These are phyloP conservation scores for Drechmeria coniospora DNA, from an alignment of 2,329 filamentous ascomycete genomes.

Conservation along the genomic window DNA sequence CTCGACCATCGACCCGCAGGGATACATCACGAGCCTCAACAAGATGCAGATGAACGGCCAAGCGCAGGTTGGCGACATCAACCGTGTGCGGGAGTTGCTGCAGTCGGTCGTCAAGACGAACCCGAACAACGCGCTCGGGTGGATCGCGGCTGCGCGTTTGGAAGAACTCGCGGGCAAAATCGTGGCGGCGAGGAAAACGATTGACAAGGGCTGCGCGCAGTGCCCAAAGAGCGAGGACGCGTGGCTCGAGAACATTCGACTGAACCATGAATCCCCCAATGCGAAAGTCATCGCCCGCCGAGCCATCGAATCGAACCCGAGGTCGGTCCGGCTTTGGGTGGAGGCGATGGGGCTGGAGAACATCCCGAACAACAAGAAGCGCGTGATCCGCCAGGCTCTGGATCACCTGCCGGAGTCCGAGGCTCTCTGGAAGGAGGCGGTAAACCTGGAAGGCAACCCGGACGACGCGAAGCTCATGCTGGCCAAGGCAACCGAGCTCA, in stretches of 20 bases:
- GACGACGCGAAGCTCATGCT: slow-evolving; percentile 78
- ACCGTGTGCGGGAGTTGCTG: slow-evolving; percentile 79
- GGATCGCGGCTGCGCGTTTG: slow-evolving; percentile 84
- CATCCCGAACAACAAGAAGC: slow-evolving; percentile 72
- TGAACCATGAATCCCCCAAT: slow-evolving; percentile 74
- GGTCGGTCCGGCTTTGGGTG: slow-evolving; percentile 81
- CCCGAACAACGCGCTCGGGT: slow-evolving; percentile 82
- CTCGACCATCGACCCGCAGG: slow-evolving; percentile 86
- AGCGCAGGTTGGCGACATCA: slow-evolving; percentile 83
- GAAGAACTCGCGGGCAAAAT: slow-evolving; percentile 89
- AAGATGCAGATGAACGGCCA: slow-evolving; percentile 70
- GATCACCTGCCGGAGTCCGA: slow-evolving; percentile 91
- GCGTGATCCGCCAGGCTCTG: slow-evolving; percentile 79
- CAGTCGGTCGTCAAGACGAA: slow-evolving; percentile 97
- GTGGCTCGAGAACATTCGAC: slow-evolving; percentile 88
- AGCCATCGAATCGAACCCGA: slow-evolving; percentile 81
- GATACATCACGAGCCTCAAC: slow-evolving; percentile 83
- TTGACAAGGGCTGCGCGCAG: slow-evolving; percentile 73
- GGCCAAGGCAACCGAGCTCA: slow-evolving; percentile 89
- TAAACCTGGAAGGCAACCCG: slow-evolving; percentile 84
- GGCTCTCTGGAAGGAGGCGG: slow-evolving; percentile 92
- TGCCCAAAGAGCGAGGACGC: slow-evolving; percentile 91
- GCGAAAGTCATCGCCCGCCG: slow-evolving; percentile 90
- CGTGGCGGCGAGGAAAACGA: slow-evolving; percentile 75
- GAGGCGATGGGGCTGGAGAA: slow-evolving; percentile 89